A percentile compares a stretch with the other conserved stretches of the same genome.
These are phyloP conservation scores for Botryotinia calthae DNA, from an alignment of 2,329 filamentous ascomycete species.

Conservation along the genomic window DNA sequence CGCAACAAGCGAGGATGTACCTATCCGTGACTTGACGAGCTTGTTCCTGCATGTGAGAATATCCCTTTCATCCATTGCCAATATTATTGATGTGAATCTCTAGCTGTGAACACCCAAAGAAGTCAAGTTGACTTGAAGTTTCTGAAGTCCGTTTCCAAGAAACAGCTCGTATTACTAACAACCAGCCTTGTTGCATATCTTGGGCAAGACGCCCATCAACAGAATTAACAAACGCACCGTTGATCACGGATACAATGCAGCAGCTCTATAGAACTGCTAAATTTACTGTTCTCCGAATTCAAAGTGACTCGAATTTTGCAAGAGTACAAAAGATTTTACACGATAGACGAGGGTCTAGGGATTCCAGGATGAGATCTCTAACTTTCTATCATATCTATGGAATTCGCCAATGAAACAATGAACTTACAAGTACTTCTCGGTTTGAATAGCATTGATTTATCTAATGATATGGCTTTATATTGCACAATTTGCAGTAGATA, in stretches of 20 bases:
- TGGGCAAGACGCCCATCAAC: background rate
- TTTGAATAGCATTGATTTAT: background rate
- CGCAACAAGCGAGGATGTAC: constrained; percentile 4
- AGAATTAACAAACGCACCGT: background rate
- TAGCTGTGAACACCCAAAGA: background rate
- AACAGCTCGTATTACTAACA: background rate
- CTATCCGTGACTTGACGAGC: constrained; percentile 10
- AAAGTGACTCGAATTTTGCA: background rate
- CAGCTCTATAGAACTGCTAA: background rate
- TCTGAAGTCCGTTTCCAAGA: background rate
- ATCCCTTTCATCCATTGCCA: background rate
- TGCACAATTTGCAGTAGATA: background rate
- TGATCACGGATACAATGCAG: constrained; percentile 5
- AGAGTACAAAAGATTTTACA: background rate
- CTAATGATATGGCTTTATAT: background rate
- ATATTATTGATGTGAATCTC: background rate
- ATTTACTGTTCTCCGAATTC: background rate
- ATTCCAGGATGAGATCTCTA: background rate
- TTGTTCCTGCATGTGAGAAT: constrained; percentile 14
- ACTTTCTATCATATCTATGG: background rate
- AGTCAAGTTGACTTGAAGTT: background rate
- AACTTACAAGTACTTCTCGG: background rate
- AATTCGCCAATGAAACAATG: background rate
- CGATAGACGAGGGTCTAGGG: background rate
- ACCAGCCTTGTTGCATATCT: constrained; percentile 3